Base-by-base conservation (phyloP, 2,329 filamentous ascomycete genomes). In the Alternaria consortialis region DNA sequence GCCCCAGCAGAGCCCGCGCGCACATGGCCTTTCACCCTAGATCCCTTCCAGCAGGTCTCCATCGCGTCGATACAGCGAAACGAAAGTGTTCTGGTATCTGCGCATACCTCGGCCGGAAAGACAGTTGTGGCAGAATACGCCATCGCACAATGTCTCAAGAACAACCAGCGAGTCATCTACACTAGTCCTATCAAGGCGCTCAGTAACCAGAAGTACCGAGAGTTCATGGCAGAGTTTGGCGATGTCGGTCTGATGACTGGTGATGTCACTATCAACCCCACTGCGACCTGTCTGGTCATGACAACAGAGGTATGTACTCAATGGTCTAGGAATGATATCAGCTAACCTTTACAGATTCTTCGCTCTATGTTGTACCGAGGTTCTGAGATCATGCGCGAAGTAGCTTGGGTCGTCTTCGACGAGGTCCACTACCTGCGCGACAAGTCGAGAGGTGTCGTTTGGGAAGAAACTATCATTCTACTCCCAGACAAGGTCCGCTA, bases 371-470 rank as follows among this genome's bases (percentile, higher is more conserved):
- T 99, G 81, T 99, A 99, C 80, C 88, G 95, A 69, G 95, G 95
- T 62, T 98, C 95, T 0, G 95, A 99, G 82, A 98, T 99, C 67
- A 99, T 99, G 94, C 93, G 95, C 69, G 95, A 99, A 82, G 96
- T 99, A 2, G 94, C 91, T 13, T 99, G 95, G 95, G 96, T 99
- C 2, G 85, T 99, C 2, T 99, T 99, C 72, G 95, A 99, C 80
- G 95, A 99, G 80, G 97, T 99, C 64, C 95, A 99, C 80, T 99
- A 99, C 81, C 90, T 99, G 88, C 89, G 95, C 74, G 95, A 99
- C 80, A 96, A 96, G 80, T 84, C 88, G 52, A 87, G 95, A 80
- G 95, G 95, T 83, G 95, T 99, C 0, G 95, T 99, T 2, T 99
- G 95, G 95, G 95, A 99, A 79, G 95, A 99, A 83, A 98, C 95